Evolutionary conservation across 768 basidiomycete genomes (phyloP).

Genomic region (Fibroporia radiculosa): DNA sequence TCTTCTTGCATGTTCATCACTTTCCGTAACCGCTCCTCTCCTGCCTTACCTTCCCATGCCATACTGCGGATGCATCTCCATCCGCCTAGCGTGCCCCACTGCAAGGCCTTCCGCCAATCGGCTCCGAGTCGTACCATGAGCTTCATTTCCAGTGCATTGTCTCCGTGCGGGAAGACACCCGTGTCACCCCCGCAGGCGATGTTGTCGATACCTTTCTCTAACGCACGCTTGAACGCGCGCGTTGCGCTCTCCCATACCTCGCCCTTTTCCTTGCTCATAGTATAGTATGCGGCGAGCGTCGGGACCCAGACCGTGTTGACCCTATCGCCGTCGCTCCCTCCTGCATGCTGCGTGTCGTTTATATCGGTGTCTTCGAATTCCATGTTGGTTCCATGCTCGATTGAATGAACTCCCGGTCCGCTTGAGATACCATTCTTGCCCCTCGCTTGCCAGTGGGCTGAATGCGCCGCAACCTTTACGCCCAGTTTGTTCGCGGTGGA

Average conservation of each 20-base stretch:
- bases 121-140: constrained; percentile 54
- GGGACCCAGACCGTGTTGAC: constrained; percentile 44
- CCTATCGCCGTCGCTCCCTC: constrained; percentile 6
- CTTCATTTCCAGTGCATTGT: constrained; percentile 53
- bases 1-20: constrained; percentile 21
- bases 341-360: constrained; percentile 5
- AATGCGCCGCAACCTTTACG: constrained; percentile 54
- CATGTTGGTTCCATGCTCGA: constrained; percentile 47
- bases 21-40: constrained; percentile 19
- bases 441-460: constrained; percentile 21
- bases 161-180: constrained; percentile 53
- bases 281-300: constrained; percentile 46
- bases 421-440: constrained; percentile 4
- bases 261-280: constrained; percentile 13
- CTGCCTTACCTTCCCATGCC: constrained; percentile 35
- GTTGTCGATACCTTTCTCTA: constrained; percentile 35
- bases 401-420: constrained; percentile 33
- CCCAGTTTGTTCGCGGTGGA: constrained; percentile 41
- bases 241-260: constrained; percentile 31
- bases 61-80: constrained; percentile 46
- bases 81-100: constrained; percentile 53
- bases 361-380: constrained; percentile 8
- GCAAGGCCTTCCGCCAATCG: constrained; percentile 41
- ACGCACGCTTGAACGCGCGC: constrained; percentile 36
- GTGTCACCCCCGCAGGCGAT: constrained; percentile 63